Base-by-base conservation (phyloP, 2,329 filamentous ascomycete species). In the Alternaria rosae region DNA sequence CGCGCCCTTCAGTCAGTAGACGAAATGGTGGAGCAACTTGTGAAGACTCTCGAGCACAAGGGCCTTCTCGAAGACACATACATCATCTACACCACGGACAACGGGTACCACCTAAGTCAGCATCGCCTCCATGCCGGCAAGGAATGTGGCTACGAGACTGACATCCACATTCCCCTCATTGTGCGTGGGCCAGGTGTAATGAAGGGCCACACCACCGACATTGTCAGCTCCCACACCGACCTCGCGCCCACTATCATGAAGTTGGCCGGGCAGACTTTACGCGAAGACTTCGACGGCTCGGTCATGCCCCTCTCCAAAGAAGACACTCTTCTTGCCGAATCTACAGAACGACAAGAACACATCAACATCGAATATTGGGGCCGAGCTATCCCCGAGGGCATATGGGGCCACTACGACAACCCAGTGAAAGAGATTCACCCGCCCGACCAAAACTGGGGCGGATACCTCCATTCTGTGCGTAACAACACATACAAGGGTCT, bases 1-100 rank as follows among this genome's bases (percentile, higher is more conserved):
- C 81, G 80, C 12, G 71, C 84, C 6, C 70, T 86, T n/a, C 84
- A 86, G 63, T 78, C 82, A 4, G 84, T 87, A 0, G 85, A 87
- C 61, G 85, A 87, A 62, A 76, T 86, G 51, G 79, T 87, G 3
- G 81, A 83, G 13, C 64, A 69, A 0, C 63, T 86, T 4, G 67
- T 86, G 5, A 62, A 70, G 2, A 78, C 77, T 0, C 74, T 86
- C 3, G 78, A 82, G 20, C 60, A 76, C 5, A 77, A 76, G 17
- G 77, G 70, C 4, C 66, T 83, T 13, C 69, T 85, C 12, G 80
- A 85, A 8, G 82, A 85, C 48, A 85, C 77, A 0, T 79, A 78
- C 48, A 70, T 80, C 42, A 68, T 80, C 64, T 80, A 75, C 66
- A 72, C 70, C 28, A 76, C 71, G 5, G 78, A 80, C 63, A 79